Base-by-base conservation (phyloP, 148 eudicot species). In the Camellia japonica region DNA sequence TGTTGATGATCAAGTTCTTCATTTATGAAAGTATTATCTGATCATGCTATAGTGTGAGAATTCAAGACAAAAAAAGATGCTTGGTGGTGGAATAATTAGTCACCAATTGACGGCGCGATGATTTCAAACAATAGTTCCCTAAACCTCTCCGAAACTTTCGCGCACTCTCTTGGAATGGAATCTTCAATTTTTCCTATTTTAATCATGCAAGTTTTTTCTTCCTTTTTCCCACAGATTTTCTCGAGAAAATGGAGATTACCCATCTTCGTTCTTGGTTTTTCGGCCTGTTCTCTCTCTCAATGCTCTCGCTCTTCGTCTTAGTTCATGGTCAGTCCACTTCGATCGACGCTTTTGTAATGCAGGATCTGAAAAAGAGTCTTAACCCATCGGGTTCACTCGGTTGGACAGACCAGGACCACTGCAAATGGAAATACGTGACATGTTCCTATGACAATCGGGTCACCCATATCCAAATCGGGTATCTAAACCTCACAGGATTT, bases 381-480 rank as follows among this genome's bases (percentile, higher is more conserved):
- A 88, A 86, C 85, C 82, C 90, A 38, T 87, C 91, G 3, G 62
- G 7, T 63, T 66, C 76, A 0, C 86, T 92, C 13, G 87, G 85
- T 6, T 92, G 97, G 97, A 66, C 87, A 42, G 92, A 80, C 89
- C 86, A 91, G 60, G 89, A 92, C 80, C 96, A 92, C 59, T 92
- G 96, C 71, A 89, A 90, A 42, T 92, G 96, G 96, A 47, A 2
- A 68, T 90, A 81, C 52, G 89, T 92, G 19, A 83, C 0, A 68
- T 92, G 96, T 78, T 80, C 88, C 3, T 81, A 77, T 14, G 88
- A 77, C n/a, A 89, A 89, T n/a, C 75, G 88, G 83, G 96, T 92
- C 38, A 90, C 89, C 82, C 85, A 91, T 85, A 90, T 92, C 69
- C 96, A 92, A 86, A 89, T 92, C 74, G 96, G 93, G 65, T 91